Evolutionary conservation across 106 monocot species (phyloP).

Genomic region (Phalaenopsis equestris): DNA sequence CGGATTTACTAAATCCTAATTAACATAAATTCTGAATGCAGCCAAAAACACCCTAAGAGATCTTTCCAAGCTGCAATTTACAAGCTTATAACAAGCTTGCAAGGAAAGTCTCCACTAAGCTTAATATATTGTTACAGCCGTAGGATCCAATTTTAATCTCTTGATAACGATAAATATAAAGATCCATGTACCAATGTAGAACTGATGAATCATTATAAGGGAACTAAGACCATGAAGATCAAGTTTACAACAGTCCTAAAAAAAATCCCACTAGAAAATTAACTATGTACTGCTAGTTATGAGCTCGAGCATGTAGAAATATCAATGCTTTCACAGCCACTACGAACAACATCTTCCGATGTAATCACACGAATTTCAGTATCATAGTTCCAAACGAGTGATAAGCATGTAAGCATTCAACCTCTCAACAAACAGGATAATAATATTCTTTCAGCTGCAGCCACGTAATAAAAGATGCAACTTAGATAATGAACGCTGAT

Average conservation of each 20-base stretch:
- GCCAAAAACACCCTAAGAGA: too few relatives aligned
- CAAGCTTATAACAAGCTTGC: not conserved
- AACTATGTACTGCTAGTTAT: not conserved
- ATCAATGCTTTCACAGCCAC: not conserved
- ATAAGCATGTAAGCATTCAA: not conserved
- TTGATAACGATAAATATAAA: not conserved
- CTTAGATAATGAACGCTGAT: not conserved
- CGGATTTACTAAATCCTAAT: too few relatives aligned
- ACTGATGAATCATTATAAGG: not conserved
- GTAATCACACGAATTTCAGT: not conserved
- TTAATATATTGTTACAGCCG: not conserved
- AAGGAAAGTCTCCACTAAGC: not conserved
- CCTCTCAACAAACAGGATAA: not conserved
- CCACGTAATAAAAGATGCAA: not conserved
- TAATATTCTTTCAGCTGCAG: not conserved
- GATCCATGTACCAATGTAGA: not conserved
- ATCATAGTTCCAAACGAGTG: not conserved
- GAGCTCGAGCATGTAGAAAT: not conserved
- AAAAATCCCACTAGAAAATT: not conserved
- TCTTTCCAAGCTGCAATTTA: not conserved
- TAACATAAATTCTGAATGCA: too few relatives aligned
- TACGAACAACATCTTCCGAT: not conserved
- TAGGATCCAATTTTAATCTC: not conserved
- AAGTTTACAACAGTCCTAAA: not conserved
- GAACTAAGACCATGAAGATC: not conserved